Base-by-base conservation (phyloP, 768 basidiomycete genomes). In the Lactarius trivialis region DNA sequence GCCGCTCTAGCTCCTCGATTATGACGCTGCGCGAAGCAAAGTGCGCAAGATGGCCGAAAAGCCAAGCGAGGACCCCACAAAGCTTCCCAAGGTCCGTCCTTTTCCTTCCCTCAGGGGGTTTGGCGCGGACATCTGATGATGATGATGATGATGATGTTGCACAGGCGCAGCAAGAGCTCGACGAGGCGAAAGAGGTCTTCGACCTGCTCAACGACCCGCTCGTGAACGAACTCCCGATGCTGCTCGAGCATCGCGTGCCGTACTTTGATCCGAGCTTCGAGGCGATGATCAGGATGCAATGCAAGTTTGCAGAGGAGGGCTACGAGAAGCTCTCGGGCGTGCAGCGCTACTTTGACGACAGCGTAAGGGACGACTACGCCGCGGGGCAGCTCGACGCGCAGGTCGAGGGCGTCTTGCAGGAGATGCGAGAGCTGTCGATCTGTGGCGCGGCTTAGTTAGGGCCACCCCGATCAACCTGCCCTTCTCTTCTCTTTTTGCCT, bases 261-360 rank as follows among this genome's bases (percentile, higher is more conserved):
- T 99, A 92, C 80, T 95, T 98, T 66, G 97, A 98, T 73, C 97
- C 97, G 5, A 94, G 91, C 68, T 98, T 98, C 72, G 97, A 98
- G 76, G 92, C 96, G 51, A 98, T 98, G 96, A 93, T 94, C 66
- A 84, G 97, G 33, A 91, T 97, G 85, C 97, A 99, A 71, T 85
- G 91, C 71, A 94, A 95, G 71, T 98, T 98, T 71, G 95, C 96
- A 0, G 93, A 98, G 73, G 96, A 99, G 69, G 95, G 96, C 0
- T 98, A 99, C 72, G 94, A 98, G 77, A 97, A 94, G 75, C 83
- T 98, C 55, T 89, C 93, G 55, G 87, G 92, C 50, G 95, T 98
- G 9, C 96, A 99, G 74, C 78, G 93, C 64, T 96, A 94, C 75
- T 98, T 98, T 70, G 80, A 84, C 2, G 93, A 97, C 54, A 86